Percentiles rank a stretch among this genome's conserved stretches.
phyloP scores from a whole-genome alignment of 2,329 filamentous ascomycete species.

The Zopfia rhizophila region DNA sequence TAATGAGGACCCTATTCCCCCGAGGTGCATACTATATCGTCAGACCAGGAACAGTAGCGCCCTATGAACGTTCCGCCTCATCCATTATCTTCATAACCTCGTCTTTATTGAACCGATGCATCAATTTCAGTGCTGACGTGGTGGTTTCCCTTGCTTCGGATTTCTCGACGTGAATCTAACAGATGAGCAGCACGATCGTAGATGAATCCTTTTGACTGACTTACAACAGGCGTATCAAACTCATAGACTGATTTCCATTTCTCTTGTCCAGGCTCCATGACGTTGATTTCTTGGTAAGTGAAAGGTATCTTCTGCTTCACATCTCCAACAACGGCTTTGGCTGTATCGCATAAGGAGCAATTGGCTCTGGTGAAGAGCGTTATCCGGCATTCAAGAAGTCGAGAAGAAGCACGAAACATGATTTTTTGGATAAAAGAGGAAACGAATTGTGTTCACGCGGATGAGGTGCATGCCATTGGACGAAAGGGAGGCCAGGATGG shows the following conservation, averaged over 20 bases:
- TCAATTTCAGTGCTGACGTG: slow-evolving; percentile 73
- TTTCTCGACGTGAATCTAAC: slow-evolving; percentile 71
- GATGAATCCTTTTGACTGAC: slow-evolving; percentile 22
- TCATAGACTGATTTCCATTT: slow-evolving; percentile 80
- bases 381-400: slow-evolving; percentile 63
- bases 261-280: slow-evolving; percentile 70
- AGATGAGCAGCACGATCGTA: slow-evolving; percentile 30
- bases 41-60: no score
- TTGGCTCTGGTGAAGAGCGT: slow-evolving; percentile 79
- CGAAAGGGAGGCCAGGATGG: slow-evolving; percentile 1
- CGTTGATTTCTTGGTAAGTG: slow-evolving; percentile 74
- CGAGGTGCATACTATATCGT: slow-evolving; percentile 10
- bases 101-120: slow-evolving; percentile 78
- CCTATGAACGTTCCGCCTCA: slow-evolving; percentile 45
- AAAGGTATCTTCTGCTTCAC: slow-evolving; percentile 76
- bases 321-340: slow-evolving; percentile 73
- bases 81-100: slow-evolving; percentile 78
- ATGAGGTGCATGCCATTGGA: no score
- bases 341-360: slow-evolving; percentile 76
- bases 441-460: no score
- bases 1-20: not conserved
- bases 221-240: slow-evolving; percentile 83
- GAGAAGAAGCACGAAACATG: slow-evolving; percentile 47
- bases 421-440: no score
- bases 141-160: slow-evolving; percentile 59